Base-by-base conservation (phyloP, 2,329 filamentous ascomycete species). In the Penicillium sp. region DNA sequence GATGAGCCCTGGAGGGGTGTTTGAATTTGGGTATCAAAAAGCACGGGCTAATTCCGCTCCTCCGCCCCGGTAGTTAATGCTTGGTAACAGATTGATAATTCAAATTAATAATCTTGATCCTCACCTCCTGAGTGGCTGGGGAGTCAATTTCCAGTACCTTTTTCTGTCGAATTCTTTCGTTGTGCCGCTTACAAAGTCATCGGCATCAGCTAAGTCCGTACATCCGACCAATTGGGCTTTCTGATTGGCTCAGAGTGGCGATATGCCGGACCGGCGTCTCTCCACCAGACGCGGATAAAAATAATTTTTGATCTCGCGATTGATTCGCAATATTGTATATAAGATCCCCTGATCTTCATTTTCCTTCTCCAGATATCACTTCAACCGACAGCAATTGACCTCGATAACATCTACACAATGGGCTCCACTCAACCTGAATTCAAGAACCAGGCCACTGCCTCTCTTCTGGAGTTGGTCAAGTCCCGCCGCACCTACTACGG, bases 321-420 rank as follows among this genome's bases (percentile, higher is more conserved):
- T 42, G 10, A n/a, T 36, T 29, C 29, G 7, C 5, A 43, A 27
- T 5, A 47, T 34, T 52, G 44, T 52, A 48, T 48, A 52, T 48
- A 42, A 22, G 8, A 36, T 24, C 41, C 24, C 11, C 6, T 16
- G 10, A 27, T 34, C 11, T 9, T 48, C 9, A 16, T 52, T 3
- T 46, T 51, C 21, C 7, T 50, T 4, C 48, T 46, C 14, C 44
- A 31, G 18, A 13, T 34, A 47, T 4, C 32, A 44, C 40, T 44
- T 50, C 32, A 44, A 24, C 21, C 27, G 22, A 14, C 14, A 40
- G 39, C 22, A 5, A 27, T 4, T n/a, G n/a, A 36, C n/a, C 22
- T 36, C 1, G 16, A n/a, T 14, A 16, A 70, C 3, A 67, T 69
- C 21, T 71, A 68, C 61, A 75, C 64, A 45, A 77, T 79, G 67